These are phyloP conservation scores for Eucalyptus pauciflora DNA, from an alignment of 345 rosid species.

Conservation along the genomic window DNA sequence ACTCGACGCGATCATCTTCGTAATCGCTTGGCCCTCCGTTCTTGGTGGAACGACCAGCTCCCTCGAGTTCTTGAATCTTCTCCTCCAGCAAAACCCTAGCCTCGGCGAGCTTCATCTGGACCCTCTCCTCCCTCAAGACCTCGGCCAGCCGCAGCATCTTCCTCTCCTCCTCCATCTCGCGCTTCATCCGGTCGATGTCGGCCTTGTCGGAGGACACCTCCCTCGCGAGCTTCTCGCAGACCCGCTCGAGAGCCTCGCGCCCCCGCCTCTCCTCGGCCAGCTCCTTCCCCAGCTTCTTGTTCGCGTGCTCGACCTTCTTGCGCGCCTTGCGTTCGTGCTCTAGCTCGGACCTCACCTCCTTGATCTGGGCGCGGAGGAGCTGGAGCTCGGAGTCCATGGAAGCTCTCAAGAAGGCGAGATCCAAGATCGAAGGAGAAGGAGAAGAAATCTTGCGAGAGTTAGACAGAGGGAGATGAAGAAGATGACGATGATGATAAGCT, in stretches of 20 bases:
- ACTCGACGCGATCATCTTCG: background rate
- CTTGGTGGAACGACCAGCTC: background rate
- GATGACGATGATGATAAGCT: slow-evolving; percentile 4
- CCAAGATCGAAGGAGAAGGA: slow-evolving; percentile 37
- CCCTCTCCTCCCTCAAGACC: slow-evolving; percentile 76
- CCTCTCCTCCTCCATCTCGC: slow-evolving; percentile 68
- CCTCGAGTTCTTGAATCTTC: slow-evolving; percentile 45
- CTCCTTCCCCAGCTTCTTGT: slow-evolving; percentile 57
- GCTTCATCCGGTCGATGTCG: slow-evolving; percentile 43
- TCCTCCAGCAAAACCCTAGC: slow-evolving; percentile 67
- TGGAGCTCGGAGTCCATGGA: slow-evolving; percentile 4
- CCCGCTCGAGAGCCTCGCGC: slow-evolving; percentile 50
- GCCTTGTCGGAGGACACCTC: slow-evolving; percentile 32
- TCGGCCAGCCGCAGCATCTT: slow-evolving; percentile 71
- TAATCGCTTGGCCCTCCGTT: background rate
- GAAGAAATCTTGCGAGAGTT: slow-evolving; percentile 15
- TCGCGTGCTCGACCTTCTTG: slow-evolving; percentile 45
- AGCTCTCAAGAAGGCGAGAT: slow-evolving; percentile 1
- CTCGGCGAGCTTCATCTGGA: slow-evolving; percentile 80
- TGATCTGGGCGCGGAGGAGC: slow-evolving; percentile 30
- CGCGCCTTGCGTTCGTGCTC: slow-evolving; percentile 54
- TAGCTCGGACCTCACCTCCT: slow-evolving; percentile 65
- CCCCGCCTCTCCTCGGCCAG: slow-evolving; percentile 47
- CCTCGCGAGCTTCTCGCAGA: slow-evolving; percentile 48
- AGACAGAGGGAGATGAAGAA: slow-evolving; percentile 8